Percentiles rank a stretch among this genome's conserved stretches.
These are phyloP conservation scores for Lojkania enalia DNA, from an alignment of 2,329 filamentous ascomycete species.

Conservation along the genomic window DNA sequence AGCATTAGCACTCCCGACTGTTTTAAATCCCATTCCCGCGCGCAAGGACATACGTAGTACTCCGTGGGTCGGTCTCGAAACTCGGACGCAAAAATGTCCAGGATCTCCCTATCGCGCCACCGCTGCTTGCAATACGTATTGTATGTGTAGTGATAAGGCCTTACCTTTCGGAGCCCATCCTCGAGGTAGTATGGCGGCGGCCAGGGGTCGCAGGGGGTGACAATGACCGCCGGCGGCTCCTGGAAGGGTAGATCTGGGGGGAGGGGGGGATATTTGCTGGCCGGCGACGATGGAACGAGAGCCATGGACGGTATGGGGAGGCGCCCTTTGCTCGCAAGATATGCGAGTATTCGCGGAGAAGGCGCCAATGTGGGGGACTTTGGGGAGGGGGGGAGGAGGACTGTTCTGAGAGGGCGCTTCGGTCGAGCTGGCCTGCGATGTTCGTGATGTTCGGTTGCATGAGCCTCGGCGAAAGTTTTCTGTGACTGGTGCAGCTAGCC, in stretches of 20 bases:
- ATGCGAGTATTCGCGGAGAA: conserved; percentile 56
- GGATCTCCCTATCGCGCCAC: conserved; percentile 79
- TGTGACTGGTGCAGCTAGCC: not conserved
- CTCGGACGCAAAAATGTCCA: conserved; percentile 88
- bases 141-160: conserved; percentile 90
- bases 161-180: conserved; percentile 78
- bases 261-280: conserved; percentile 32
- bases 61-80: conserved; percentile 84
- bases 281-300: conserved; percentile 37
- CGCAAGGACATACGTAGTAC: conserved; percentile 69
- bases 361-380: conserved; percentile 47
- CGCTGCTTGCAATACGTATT: conserved; percentile 93
- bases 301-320: conserved; percentile 49
- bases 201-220: conserved; percentile 57
- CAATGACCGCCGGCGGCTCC: conserved; percentile 53
- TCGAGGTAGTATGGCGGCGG: conserved; percentile 80
- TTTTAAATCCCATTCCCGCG: not conserved
- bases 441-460: not conserved
- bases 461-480: not conserved
- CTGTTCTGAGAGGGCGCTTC: too few species aligned
- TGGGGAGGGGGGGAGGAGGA: not conserved
- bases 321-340: conserved; percentile 54
- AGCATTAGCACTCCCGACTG: not conserved
- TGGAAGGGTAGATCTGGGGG: conserved; percentile 43
- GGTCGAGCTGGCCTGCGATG: too few species aligned